Conservation (phyloP, 768 basidiomycete species). For the Piloderma croceum region DNA sequence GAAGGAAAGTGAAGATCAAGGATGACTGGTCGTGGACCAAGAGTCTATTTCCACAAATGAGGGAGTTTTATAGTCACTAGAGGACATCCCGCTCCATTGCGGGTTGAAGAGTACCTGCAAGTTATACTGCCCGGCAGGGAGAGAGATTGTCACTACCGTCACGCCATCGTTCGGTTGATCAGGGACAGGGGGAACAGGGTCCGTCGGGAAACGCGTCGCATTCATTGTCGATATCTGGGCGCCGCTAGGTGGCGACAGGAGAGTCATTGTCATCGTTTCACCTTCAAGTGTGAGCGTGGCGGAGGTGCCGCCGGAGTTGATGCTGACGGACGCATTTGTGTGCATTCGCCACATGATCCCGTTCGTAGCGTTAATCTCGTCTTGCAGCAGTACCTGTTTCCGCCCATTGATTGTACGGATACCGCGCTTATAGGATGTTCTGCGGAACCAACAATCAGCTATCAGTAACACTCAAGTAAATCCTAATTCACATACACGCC, state of each 20-base stretch:
- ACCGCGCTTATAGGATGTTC: constrained; percentile 76
- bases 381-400: constrained; percentile 86
- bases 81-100: constrained; percentile 74
- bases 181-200: constrained; percentile 52
- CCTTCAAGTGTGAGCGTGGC: constrained; percentile 74
- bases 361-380: constrained; percentile 67
- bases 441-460: constrained; percentile 21
- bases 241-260: constrained; percentile 58
- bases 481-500: constrained; percentile 47
- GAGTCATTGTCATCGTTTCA: constrained; percentile 56
- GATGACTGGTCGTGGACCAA: constrained; percentile 82
- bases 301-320: constrained; percentile 48
- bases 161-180: constrained; percentile 79
- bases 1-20: background rate
- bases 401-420: constrained; percentile 78
- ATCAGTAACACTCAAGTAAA: constrained; percentile 9
- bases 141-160: constrained; percentile 68
- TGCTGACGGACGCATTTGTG: constrained; percentile 82
- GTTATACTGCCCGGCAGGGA: constrained; percentile 66
- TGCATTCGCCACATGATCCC: constrained; percentile 88
- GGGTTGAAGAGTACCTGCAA: constrained; percentile 89
- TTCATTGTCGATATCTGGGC: constrained; percentile 53
- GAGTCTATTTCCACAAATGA: constrained; percentile 58
- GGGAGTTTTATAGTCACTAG: constrained; percentile 62
- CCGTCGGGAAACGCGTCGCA: constrained; percentile 52